Evolutionary conservation across 2,329 filamentous ascomycete genomes (phyloP), one percentile per base, ranked within the genome.

Genomic region (Graphiopsis chlorocephala): DNA sequence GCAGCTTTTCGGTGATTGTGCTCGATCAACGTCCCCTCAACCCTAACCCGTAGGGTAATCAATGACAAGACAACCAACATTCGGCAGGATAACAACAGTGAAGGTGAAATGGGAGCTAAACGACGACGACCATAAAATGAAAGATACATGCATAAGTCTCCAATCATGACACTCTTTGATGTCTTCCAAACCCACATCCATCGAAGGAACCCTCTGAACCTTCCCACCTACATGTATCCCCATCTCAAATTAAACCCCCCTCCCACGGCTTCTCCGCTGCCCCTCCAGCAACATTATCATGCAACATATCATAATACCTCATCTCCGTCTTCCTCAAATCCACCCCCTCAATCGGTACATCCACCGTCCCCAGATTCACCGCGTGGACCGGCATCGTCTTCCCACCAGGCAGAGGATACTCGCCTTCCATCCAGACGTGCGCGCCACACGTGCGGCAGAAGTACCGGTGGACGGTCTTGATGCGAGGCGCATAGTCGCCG

Each of bases 311-410:
- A 28, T 45, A 65, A 61, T 68, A 69, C 48, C 48, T 50, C 14
- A 68, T 63, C 61, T 64, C 65, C 8, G 57, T 60, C 50, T 63
- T 57, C 35, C 63, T 67, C 63, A 68, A 60, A 48, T 69, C 66
- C 2, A 69, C 56, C 6, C 65, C 66, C 17, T 64, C 66, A 55
- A 66, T 55, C 42, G 64, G 65, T 53, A 67, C 66, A 62, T 69
- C 67, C 14, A 69, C 56, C 10, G 67, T 69, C 2, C 65, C 64
- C 31, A 68, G 7, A 53, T 69, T 69, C 26, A 69, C 55, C 20
- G 48, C 48, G 23, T 65, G 65, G 14, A 68, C 23, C n/a, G 58
- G 55, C 42, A 42, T 29, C 62, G 38, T 58, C n/a, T 56, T 60
- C 31, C 20, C 66, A 50, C 20, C 61, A 26, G 61, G 58, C n/a